A percentile compares a stretch with the other conserved stretches of the same genome.
Evolutionary conservation across 2,329 filamentous ascomycete genomes (phyloP).

Genomic region (Arthroderma sp.): DNA sequence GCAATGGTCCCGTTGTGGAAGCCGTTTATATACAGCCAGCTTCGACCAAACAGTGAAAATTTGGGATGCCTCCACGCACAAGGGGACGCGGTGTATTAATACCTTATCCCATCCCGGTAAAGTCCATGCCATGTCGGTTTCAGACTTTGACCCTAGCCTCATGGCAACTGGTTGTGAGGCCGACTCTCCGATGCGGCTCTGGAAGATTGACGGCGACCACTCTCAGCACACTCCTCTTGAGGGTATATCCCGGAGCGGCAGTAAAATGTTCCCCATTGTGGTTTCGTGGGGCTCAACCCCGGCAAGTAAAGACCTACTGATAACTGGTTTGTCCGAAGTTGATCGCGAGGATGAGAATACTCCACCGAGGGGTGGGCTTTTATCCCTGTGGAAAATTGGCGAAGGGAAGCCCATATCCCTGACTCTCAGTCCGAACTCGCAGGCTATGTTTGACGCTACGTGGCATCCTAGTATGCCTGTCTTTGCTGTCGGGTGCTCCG

Average conservation of each 20-base stretch:
- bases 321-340: constrained; percentile 40
- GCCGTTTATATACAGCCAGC: constrained; percentile 40
- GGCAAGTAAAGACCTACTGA: constrained; percentile 30
- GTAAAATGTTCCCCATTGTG: constrained; percentile 17
- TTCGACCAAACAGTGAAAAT: constrained; percentile 45
- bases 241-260: constrained; percentile 7
- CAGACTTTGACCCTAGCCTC: constrained; percentile 21
- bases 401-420: constrained; percentile 24
- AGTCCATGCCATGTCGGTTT: constrained; percentile 40
- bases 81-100: constrained; percentile 17
- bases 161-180: constrained; percentile 37
- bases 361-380: neutral
- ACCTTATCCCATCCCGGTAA: constrained; percentile 34
- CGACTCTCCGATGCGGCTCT: constrained; percentile 21
- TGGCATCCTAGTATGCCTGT: constrained; percentile 40
- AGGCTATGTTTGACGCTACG: constrained; percentile 45
- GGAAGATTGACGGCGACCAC: constrained; percentile 15
- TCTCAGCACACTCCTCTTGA: constrained; percentile 12
- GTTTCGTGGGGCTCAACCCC: constrained; percentile 35
- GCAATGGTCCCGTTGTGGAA: constrained; percentile 36
- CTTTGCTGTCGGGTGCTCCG: constrained; percentile 42
- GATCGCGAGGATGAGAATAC: constrained; percentile 7
- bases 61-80: constrained; percentile 33
- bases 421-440: constrained; percentile 33
- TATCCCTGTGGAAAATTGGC: constrained; percentile 36